These are phyloP conservation scores for Orbilia quercus DNA, from an alignment of 2,329 filamentous ascomycete genomes.

Conservation along the genomic window DNA sequence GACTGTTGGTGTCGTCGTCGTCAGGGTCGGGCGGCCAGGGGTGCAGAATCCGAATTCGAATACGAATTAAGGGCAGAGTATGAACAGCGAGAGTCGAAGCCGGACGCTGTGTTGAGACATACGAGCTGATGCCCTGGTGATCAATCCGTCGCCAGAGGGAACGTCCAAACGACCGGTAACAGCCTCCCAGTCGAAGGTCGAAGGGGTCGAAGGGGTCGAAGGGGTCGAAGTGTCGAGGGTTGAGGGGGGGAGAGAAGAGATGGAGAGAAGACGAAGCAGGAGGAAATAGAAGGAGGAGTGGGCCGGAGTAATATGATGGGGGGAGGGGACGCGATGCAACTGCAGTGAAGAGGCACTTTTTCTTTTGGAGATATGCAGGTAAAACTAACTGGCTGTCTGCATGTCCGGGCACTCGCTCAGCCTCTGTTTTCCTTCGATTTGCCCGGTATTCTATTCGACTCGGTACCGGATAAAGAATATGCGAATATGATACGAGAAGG, in stretches of 20 bases:
- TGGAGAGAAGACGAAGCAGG: slow-evolving; percentile 8
- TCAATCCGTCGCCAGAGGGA: slow-evolving; percentile 45
- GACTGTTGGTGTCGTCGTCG: not conserved
- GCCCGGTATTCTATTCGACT: slow-evolving; percentile 6
- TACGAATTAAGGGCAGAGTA: not conserved
- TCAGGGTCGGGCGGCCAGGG: slow-evolving; percentile 9
- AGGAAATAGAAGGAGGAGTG: slow-evolving; percentile 13
- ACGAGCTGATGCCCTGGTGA: slow-evolving; percentile 32
- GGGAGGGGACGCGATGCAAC: not conserved
- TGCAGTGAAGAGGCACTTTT: not conserved
- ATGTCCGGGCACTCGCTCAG: slow-evolving; percentile 14
- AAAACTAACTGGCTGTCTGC: no score
- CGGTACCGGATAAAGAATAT: no score
- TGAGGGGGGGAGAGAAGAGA: not conserved
- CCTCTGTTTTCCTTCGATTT: slow-evolving; percentile 11
- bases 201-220: no score
- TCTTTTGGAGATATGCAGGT: no score
- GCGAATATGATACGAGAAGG: no score
- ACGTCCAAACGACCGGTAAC: slow-evolving; percentile 7
- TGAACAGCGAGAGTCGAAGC: slow-evolving; percentile 10
- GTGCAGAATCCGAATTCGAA: not conserved
- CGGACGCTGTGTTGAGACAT: slow-evolving; percentile 37
- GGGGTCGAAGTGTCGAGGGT: slow-evolving; percentile 4
- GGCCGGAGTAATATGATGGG: slow-evolving; percentile 43
- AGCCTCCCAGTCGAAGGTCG: slow-evolving; percentile 8